A percentile compares a stretch with the other conserved stretches of the same genome.
Conservation (phyloP, 768 basidiomycete species). For the Rhizopogon roseolus region DNA sequence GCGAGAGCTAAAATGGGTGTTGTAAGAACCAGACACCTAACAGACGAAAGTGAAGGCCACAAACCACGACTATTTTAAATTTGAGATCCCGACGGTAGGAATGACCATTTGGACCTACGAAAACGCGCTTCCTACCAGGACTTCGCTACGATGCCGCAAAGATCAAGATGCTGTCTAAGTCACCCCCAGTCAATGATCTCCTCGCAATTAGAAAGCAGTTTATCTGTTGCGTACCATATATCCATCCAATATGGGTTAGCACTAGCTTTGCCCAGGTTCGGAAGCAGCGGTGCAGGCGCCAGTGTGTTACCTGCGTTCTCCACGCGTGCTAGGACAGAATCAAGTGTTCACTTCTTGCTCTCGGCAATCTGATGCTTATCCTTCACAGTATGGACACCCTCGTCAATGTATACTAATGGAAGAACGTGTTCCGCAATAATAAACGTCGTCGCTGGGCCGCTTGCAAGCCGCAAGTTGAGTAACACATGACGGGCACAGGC, state of each 20-base stretch:
- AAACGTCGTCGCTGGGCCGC: conserved; percentile 43
- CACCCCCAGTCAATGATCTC: not conserved
- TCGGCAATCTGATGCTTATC: no score
- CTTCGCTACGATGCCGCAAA: not conserved
- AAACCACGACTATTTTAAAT: not conserved
- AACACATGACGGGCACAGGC: conserved; percentile 42
- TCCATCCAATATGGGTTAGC: conserved; percentile 68
- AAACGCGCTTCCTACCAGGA: not conserved
- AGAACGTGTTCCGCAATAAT: conserved; percentile 71
- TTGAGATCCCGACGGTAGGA: not conserved
- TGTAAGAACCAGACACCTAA: not conserved
- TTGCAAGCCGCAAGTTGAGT: conserved; percentile 36
- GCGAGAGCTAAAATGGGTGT: conserved; percentile 6
- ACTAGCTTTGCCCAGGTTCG: conserved; percentile 71
- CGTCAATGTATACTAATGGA: conserved; percentile 65
- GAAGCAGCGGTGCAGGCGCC: conserved; percentile 57
- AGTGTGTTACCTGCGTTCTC: conserved; percentile 51
- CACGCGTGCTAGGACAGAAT: conserved; percentile 14
- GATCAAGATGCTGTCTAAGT: not conserved
- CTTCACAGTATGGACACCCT: conserved; percentile 7
- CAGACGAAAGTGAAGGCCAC: not conserved
- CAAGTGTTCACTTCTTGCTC: no score
- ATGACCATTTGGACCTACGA: conserved; percentile 1
- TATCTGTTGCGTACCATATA: conserved; percentile 42
- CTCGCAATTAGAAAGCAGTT: not conserved